Percentiles rank a stretch among this genome's conserved stretches.
Evolutionary conservation across 345 rosid genomes (phyloP).

Genomic region (Pseudoturritis turrita): DNA sequence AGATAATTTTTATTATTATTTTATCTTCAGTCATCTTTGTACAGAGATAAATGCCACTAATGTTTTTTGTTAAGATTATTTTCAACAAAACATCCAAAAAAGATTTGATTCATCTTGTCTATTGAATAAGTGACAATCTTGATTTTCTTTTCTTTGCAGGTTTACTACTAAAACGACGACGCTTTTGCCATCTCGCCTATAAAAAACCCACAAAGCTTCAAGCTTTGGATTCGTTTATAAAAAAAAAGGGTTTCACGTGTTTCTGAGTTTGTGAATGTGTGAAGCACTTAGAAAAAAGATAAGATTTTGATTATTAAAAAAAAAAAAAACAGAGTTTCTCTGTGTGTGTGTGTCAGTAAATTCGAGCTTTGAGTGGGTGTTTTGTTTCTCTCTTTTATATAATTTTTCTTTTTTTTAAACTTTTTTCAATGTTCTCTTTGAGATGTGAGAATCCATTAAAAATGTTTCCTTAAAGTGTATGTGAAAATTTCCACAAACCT

Average conservation of each 20-base stretch:
- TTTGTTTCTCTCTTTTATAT: constrained; percentile 18
- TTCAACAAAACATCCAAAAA: constrained; percentile 36
- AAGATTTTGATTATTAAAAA: constrained; percentile 24
- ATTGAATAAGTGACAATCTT: constrained; percentile 41
- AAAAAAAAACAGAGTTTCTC: constrained; percentile 32
- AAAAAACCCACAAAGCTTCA: constrained; percentile 3
- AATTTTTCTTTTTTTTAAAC: not conserved
- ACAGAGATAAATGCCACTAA: constrained; percentile 29
- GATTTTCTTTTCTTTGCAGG: constrained; percentile 36
- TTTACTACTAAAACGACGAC: constrained; percentile 15
- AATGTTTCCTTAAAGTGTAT: constrained; percentile 36
- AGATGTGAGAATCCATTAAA: constrained; percentile 35
- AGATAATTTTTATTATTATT: not conserved
- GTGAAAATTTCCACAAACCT: too few species aligned
- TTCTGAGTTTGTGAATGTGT: constrained; percentile 37
- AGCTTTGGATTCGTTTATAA: constrained; percentile 29
- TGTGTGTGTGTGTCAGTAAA: constrained; percentile 53
- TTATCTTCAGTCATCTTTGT: not conserved
- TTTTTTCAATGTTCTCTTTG: constrained; percentile 28
- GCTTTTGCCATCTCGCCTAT: constrained; percentile 2
- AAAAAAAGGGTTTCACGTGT: constrained; percentile 27
- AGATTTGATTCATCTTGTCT: constrained; percentile 46
- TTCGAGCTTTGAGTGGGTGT: constrained; percentile 63
- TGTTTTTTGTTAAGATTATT: constrained; percentile 31
- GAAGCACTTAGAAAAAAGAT: constrained; percentile 36